Conservation (phyloP, 2,329 filamentous ascomycete species). For the Hypoxylon rubiginosum region DNA sequence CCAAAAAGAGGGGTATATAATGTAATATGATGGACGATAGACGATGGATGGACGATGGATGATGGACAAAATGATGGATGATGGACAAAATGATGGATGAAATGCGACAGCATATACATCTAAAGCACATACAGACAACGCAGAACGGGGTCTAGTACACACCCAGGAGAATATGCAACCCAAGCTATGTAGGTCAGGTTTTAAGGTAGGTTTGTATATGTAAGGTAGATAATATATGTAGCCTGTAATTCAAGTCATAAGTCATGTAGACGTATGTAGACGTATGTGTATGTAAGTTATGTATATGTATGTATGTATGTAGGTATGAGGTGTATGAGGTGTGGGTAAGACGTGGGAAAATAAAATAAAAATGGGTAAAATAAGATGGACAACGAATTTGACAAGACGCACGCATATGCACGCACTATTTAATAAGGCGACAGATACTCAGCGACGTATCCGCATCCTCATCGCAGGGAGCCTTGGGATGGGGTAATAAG, state of each 20-base stretch:
- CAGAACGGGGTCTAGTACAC: slow-evolving; percentile 27
- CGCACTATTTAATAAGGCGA: slow-evolving; percentile 14
- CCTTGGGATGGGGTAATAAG: neutral
- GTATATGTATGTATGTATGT: too few relatives aligned
- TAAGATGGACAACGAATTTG: slow-evolving; percentile 24
- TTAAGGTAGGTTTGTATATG: neutral
- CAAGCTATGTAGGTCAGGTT: slow-evolving; percentile 7
- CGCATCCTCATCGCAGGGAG: slow-evolving; percentile 1
- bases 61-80: slow-evolving; percentile 1
- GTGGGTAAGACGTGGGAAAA: neutral
- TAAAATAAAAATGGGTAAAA: slow-evolving; percentile 29
- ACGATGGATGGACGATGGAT: too few relatives aligned
- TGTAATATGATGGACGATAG: slow-evolving; percentile 29
- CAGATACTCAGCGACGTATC: slow-evolving; percentile 1
- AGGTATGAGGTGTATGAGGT: too few relatives aligned
- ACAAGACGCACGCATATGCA: slow-evolving; percentile 23
- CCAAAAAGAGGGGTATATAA: slow-evolving; percentile 46
- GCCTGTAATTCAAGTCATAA: neutral
- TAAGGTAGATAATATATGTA: neutral
- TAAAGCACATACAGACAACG: slow-evolving; percentile 16
- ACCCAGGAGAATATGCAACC: slow-evolving; percentile 26
- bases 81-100: too few relatives aligned
- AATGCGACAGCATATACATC: slow-evolving; percentile 41
- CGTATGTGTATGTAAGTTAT: slow-evolving; percentile 7
- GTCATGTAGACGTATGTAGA: neutral